phyloP scores from a whole-genome alignment of 148 eudicot species.

The Rhododendron simsii region DNA sequence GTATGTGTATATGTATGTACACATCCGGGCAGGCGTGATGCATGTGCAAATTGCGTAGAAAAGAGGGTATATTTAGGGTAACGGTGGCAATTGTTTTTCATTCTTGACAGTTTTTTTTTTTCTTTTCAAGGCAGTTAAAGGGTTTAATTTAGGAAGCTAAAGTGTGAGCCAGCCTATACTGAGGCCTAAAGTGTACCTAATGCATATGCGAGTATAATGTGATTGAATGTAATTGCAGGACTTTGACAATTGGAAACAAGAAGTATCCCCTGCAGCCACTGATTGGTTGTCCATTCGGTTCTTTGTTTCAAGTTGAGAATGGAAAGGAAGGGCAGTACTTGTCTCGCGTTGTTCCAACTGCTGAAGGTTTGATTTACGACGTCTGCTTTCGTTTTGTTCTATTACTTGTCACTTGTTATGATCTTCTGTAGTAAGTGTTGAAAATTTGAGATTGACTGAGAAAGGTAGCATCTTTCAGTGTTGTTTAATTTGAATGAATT shows the following conservation, averaged over 20 bases:
- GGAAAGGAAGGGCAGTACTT: constrained; percentile 63
- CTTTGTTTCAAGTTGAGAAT: constrained; percentile 64
- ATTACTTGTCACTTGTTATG: not conserved
- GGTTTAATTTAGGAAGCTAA: not conserved
- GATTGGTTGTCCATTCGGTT: constrained; percentile 87
- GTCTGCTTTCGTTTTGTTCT: not conserved
- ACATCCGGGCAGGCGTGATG: not conserved
- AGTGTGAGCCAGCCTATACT: not conserved
- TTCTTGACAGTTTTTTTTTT: not conserved
- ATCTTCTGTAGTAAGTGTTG: not conserved
- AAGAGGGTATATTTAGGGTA: not conserved
- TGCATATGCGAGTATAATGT: not conserved
- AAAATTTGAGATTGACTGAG: not conserved
- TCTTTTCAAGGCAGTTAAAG: not conserved
- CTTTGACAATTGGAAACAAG: constrained; percentile 72
- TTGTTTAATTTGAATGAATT: constrained; percentile 2
- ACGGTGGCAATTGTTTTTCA: not conserved
- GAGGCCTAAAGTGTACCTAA: not conserved
- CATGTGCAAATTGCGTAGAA: not conserved
- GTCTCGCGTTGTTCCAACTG: constrained; percentile 37
- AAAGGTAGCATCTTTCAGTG: not conserved
- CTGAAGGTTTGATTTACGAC: constrained; percentile 40
- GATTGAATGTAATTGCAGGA: constrained; percentile 39
- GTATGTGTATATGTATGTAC: not conserved
- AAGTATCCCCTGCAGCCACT: constrained; percentile 58